These are phyloP conservation scores for Carnegiea gigantea DNA, from an alignment of 179 eudicot species.

Conservation along the genomic window DNA sequence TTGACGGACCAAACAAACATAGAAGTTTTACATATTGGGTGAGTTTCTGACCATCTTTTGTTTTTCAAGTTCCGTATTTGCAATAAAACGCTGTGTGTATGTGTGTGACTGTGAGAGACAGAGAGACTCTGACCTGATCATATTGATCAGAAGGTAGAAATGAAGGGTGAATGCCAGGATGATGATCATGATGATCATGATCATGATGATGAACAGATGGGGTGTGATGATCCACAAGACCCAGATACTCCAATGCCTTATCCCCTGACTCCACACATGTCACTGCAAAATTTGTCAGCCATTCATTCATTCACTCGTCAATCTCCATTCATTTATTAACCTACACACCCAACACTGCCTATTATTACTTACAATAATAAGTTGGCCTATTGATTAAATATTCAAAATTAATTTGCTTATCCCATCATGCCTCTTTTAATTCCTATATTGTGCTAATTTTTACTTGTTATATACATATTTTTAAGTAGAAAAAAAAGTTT, in stretches of 20 bases:
- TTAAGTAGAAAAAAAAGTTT: no score
- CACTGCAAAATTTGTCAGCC: conserved; percentile 26
- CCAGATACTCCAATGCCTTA: conserved; percentile 57
- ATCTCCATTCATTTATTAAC: no score
- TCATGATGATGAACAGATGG: not conserved
- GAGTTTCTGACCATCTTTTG: no score
- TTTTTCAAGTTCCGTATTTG: not conserved
- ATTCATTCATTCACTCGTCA: not conserved
- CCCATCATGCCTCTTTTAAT: no score
- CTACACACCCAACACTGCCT: no score
- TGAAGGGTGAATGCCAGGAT: conserved; percentile 3
- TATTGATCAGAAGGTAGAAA: conserved; percentile 15
- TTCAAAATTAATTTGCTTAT: no score
- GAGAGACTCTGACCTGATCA: not conserved
- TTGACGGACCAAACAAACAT: not conserved
- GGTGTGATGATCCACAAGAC: conserved; percentile 30
- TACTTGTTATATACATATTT: no score
- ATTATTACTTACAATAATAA: no score
- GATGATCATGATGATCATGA: not conserved
- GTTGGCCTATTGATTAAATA: no score
- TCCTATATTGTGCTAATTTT: no score
- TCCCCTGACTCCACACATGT: conserved; percentile 63
- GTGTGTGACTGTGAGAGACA: not conserved
- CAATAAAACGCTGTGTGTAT: no score
- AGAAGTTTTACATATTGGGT: not conserved